Evolutionary conservation across 805 yeast genomes (phyloP).

Genomic region (Ogataea trehaloabstinens): DNA sequence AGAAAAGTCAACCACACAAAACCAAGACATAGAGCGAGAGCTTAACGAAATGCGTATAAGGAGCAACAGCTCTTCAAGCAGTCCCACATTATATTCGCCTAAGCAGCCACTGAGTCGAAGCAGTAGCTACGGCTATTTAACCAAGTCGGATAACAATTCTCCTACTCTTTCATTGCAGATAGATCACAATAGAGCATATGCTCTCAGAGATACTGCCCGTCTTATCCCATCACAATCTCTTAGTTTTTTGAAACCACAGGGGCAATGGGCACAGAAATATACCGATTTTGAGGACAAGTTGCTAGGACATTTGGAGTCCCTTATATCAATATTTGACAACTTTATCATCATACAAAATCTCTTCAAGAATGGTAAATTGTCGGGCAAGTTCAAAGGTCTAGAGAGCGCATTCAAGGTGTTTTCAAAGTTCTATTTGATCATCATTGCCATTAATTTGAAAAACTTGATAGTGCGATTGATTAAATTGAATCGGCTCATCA

Average conservation of each 20-base stretch:
- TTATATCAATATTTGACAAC: slow-evolving; percentile 29
- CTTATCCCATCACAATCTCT: background rate
- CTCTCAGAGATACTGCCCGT: too few relatives aligned
- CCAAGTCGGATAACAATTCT: slow-evolving; percentile 1
- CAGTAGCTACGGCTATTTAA: slow-evolving; percentile 4
- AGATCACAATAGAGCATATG: too few relatives aligned
- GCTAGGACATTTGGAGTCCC: slow-evolving; percentile 21
- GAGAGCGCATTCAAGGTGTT: slow-evolving; percentile 19
- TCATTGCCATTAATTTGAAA: slow-evolving; percentile 28
- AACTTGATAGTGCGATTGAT: slow-evolving; percentile 21
- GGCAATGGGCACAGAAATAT: slow-evolving; percentile 14
- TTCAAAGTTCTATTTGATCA: slow-evolving; percentile 29
- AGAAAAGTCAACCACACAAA: background rate
- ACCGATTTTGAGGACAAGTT: slow-evolving; percentile 17
- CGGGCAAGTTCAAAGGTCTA: slow-evolving; percentile 13
- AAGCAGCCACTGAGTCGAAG: slow-evolving; percentile 10
- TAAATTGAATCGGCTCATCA: slow-evolving; percentile 22
- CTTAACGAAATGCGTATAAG: slow-evolving; percentile 5
- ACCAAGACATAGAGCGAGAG: background rate
- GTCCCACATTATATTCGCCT: slow-evolving; percentile 21
- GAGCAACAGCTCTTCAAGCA: slow-evolving; percentile 9
- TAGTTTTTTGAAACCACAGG: background rate
- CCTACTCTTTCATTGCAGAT: too few relatives aligned
- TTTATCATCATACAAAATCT: slow-evolving; percentile 28
- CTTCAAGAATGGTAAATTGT: slow-evolving; percentile 13